Conservation (phyloP, 2,329 filamentous ascomycete species). For the Rhinocladiella mackenziei region DNA sequence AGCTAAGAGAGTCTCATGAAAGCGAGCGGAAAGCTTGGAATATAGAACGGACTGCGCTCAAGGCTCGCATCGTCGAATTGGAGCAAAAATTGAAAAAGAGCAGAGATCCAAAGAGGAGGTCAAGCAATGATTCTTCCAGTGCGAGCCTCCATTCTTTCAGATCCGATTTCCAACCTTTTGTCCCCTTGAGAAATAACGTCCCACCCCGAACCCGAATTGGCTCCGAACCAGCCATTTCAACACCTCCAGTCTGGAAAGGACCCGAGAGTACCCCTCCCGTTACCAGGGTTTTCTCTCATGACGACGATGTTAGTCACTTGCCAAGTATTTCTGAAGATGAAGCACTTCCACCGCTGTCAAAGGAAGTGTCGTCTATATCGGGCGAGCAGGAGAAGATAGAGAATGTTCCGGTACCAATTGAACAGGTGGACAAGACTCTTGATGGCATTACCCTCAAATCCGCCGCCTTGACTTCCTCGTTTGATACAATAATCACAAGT, state of each 20-base stretch:
- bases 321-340: slow-evolving; percentile 35
- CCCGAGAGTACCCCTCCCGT: slow-evolving; percentile 39
- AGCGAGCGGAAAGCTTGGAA: slow-evolving; percentile 45
- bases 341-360: slow-evolving; percentile 37
- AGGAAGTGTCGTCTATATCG: slow-evolving; percentile 33
- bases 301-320: slow-evolving; percentile 30
- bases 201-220: slow-evolving; percentile 9
- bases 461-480: slow-evolving; percentile 41
- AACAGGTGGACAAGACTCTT: slow-evolving; percentile 44
- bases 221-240: slow-evolving; percentile 15
- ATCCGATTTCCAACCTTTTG: slow-evolving; percentile 15
- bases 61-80: slow-evolving; percentile 40
- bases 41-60: slow-evolving; percentile 41
- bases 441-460: slow-evolving; percentile 48
- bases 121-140: slow-evolving; percentile 25
- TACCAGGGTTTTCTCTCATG: slow-evolving; percentile 42
- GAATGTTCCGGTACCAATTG: slow-evolving; percentile 39
- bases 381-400: slow-evolving; percentile 24
- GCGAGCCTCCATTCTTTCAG: slow-evolving; percentile 26
- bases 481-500: slow-evolving; percentile 43
- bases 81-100: slow-evolving; percentile 35
- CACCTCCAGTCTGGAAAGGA: slow-evolving; percentile 43
- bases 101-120: slow-evolving; percentile 26
- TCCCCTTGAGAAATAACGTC: slow-evolving; percentile 9
- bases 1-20: slow-evolving; percentile 40